phyloP scores from a whole-genome alignment of 139 green algal genomes.

The Ettlia oleoabundans region DNA sequence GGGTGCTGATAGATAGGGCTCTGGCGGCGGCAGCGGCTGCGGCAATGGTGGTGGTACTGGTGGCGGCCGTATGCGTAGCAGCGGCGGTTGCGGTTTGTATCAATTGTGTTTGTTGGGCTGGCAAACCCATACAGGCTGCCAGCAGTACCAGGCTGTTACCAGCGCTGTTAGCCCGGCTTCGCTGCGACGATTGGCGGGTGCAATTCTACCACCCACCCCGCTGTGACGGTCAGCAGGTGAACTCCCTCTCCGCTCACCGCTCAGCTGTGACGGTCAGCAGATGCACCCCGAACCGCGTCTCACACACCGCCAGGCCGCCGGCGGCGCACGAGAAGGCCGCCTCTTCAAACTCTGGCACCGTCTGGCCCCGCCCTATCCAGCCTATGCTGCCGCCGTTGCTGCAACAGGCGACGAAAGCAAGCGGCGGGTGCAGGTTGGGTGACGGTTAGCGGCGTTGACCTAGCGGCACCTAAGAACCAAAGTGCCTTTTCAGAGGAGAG shows the following conservation, averaged over 20 bases:
- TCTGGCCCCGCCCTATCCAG: constrained; percentile 27
- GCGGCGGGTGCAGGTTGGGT: too few relatives aligned
- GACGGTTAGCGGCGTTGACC: too few relatives aligned
- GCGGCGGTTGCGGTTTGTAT: too few relatives aligned
- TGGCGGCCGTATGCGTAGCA: too few relatives aligned
- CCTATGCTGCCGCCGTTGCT: constrained; percentile 37
- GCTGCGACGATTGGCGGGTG: background rate
- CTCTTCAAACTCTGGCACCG: constrained; percentile 40
- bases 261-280: constrained; percentile 27
- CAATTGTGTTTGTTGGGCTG: background rate
- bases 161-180: background rate
- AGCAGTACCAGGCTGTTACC: background rate
- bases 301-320: background rate
- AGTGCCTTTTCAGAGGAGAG: too few relatives aligned
- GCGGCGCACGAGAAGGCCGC: constrained; percentile 11
- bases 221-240: constrained; percentile 33
- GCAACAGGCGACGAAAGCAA: background rate
- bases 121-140: background rate
- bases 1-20: too few relatives aligned
- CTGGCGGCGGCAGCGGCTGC: too few relatives aligned
- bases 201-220: background rate
- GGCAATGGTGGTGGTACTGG: too few relatives aligned
- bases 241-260: constrained; percentile 11
- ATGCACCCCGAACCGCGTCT: constrained; percentile 37
- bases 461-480: too few relatives aligned